Evolutionary conservation across 306 rosid species (phyloP), one percentile per base, ranked within the genome.

Genomic region (Rosa persica): DNA sequence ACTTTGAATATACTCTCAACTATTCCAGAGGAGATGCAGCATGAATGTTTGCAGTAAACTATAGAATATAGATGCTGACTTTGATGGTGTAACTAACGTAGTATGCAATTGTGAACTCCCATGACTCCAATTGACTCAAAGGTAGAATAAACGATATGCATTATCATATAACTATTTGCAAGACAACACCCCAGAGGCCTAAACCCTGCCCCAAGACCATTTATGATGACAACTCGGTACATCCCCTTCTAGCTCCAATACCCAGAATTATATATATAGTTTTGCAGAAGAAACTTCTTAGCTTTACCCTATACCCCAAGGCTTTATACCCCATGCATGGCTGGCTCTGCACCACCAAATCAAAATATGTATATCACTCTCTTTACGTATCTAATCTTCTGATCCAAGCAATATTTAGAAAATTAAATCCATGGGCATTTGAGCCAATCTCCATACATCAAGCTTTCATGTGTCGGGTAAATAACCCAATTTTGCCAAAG

Each of bases 211-310:
- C 73, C 49, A 36, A 69, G 70, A 36, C 89, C 88, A 86, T 86
- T 88, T 68, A 85, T 78, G 80, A 47, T 78, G 51, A 83, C 87
- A 80, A 80, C 84, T 75, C 61, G 46, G 68, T 83, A 76, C 66
- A 19, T 62, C 60, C 70, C 54, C 49, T 9, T 65, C 47, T 30
- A 30, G 36, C 36, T 44, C 78, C 67, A 10, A 81, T 68, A 80
- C 73, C 79, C 78, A 44, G 30, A 76, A 76, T 42, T 49, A 51
- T 62, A 84, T 79, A 57, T 15, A 22, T 76, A 43, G 23, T 62
- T 55, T 4, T 48, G 36, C 62, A 34, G 70, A 74, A 60, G 80
- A 80, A 42, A 52, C 84, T 86, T 83, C 70, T 57, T 39, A 5
- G 72, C 70, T 27, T 4, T 11, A 22, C 6, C 66, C 60, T 61